Evolutionary conservation across 306 rosid genomes (phyloP).

Genomic region (cucumber (Cucumis sativus)): DNA sequence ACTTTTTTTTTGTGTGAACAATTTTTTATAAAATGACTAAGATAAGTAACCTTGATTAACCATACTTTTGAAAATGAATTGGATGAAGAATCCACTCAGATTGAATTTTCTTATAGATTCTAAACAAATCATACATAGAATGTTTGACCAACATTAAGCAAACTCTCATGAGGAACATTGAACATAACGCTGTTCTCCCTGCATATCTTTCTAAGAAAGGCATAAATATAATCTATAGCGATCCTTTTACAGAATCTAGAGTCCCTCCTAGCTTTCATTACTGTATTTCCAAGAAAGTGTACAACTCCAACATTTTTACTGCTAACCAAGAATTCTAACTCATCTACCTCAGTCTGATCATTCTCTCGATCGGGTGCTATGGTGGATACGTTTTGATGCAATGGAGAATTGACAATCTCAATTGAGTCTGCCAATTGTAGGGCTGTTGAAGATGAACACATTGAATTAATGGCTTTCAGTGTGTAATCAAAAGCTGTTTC

Average conservation of each 20-base stretch:
- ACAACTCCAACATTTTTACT: constrained; percentile 64
- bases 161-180: constrained; percentile 76
- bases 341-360: constrained; percentile 20
- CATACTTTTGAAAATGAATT: neutral
- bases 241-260: constrained; percentile 53
- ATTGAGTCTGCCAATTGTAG: neutral
- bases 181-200: constrained; percentile 68
- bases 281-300: constrained; percentile 68
- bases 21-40: neutral
- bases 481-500: constrained; percentile 29
- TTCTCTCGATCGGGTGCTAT: constrained; percentile 49
- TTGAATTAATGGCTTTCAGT: constrained; percentile 39
- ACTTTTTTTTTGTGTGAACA: neutral
- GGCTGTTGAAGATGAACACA: neutral
- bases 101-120: neutral
- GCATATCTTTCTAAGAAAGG: constrained; percentile 77
- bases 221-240: constrained; percentile 49
- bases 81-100: neutral
- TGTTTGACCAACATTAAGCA: constrained; percentile 85
- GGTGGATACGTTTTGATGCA: neutral
- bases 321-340: constrained; percentile 70
- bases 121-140: constrained; percentile 33
- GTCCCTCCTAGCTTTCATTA: constrained; percentile 59
- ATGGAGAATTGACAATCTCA: neutral
- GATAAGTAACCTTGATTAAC: neutral